Conservation (phyloP, 495 filamentous ascomycete species). For the Penicillium chermesinum region DNA sequence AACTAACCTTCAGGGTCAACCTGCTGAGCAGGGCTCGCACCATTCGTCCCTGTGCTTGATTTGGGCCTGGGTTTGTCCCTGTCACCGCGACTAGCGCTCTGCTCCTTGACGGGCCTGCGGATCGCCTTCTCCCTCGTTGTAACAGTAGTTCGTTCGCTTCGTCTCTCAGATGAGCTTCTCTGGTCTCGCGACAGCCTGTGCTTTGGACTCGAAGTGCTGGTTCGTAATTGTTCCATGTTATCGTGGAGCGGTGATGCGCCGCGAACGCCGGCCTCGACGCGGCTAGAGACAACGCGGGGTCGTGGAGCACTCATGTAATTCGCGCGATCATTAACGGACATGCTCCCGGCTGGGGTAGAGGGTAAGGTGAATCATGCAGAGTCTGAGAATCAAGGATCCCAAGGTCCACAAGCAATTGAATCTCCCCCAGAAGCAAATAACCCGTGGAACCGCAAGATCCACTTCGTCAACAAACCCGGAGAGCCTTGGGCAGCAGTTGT, state of each 20-base stretch:
- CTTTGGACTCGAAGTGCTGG: constrained; percentile 34
- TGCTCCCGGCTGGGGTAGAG: constrained; percentile 26
- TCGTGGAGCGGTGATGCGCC: constrained; percentile 34
- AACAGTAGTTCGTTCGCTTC: constrained; percentile 44
- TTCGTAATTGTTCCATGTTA: constrained; percentile 32
- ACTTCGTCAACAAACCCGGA: constrained; percentile 1
- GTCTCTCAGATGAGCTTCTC: constrained; percentile 31
- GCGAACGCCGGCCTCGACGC: constrained; percentile 36
- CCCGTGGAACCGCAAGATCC: background rate
- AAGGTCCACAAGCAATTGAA: constrained; percentile 2
- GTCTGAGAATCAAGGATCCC: background rate
- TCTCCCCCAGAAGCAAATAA: constrained; percentile 7
- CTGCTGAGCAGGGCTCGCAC: constrained; percentile 42
- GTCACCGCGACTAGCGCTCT: constrained; percentile 39
- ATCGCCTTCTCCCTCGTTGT: constrained; percentile 61
- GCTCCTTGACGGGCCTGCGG: constrained; percentile 58
- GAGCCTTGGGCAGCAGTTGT: constrained; percentile 13
- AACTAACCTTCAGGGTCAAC: constrained; percentile 33
- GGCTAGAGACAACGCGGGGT: constrained; percentile 44
- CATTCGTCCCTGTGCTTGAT: constrained; percentile 30
- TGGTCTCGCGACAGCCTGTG: constrained; percentile 30
- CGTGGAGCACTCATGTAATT: constrained; percentile 43
- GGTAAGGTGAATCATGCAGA: constrained; percentile 21
- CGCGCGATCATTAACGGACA: constrained; percentile 44
- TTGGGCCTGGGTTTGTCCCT: constrained; percentile 41